Evolutionary conservation across 495 filamentous ascomycete genomes (phyloP), one percentile per base, ranked within the genome.

Genomic region (Penicillium simplicissimum): DNA sequence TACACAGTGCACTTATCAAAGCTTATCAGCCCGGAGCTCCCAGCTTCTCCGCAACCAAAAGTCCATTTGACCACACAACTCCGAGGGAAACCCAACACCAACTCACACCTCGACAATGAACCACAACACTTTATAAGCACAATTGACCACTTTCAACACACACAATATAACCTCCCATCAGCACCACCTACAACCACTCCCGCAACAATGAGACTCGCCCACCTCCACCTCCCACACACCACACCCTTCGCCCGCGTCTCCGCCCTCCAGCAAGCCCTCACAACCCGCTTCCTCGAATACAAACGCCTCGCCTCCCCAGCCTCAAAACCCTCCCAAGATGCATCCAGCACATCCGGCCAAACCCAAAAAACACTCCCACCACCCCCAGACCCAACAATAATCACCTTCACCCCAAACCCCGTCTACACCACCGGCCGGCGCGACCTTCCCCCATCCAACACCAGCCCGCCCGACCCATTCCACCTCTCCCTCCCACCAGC

Each of bases 361-460:
- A 1, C 35, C 65, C 23, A 21, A 1, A 65, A 65, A 28, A 57
- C 63, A 59, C 63, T 71, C 56, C 74, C 76, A 6, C 83, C 85
- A 14, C 74, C 82, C 8, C 91, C 85, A 6, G 73, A 78, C 28
- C 85, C 95, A 31, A 87, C 85, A 45, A 78, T 97, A 58, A 79
- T 98, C 57, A 93, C 92, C 61, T 93, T 95, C 79, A 85, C 89
- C 57, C 92, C 93, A 42, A 75, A 85, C 61, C 91, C 92, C 8
- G 90, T 93, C 58, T 98, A 93, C 77, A 98, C 95, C 33, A 88
- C 89, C 65, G 95, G 95, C 60, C 88, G 95, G 8, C 89, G 95
- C 49, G 92, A 96, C 72, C 77, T 86, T 3, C 79, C 81, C 13
- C 81, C 84, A 1, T 81, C 88, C 57, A 81, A 82, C 19, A 68